Evolutionary conservation across 2,329 filamentous ascomycete species (phyloP).

Genomic region (Paracoccidioides brasiliensis): DNA sequence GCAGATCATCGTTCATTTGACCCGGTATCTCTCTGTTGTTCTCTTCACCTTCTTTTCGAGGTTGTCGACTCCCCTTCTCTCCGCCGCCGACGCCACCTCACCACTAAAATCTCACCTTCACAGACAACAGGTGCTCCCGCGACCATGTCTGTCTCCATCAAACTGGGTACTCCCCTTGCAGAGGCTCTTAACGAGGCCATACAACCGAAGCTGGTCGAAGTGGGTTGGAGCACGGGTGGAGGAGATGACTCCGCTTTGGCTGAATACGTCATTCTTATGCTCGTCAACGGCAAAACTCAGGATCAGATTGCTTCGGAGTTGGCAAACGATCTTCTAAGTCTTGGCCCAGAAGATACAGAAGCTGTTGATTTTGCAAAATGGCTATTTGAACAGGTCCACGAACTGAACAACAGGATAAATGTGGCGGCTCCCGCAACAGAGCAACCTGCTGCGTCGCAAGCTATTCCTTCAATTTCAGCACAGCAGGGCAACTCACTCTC

Average conservation of each 20-base stretch:
- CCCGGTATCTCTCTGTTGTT: not conserved
- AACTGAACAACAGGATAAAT: slow-evolving; percentile 51
- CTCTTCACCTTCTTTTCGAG: not conserved
- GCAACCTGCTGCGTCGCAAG: slow-evolving; percentile 15
- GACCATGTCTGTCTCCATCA: slow-evolving; percentile 63
- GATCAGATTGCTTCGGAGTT: slow-evolving; percentile 81
- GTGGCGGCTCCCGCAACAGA: slow-evolving; percentile 29
- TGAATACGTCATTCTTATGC: slow-evolving; percentile 95
- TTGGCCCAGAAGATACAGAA: slow-evolving; percentile 69
- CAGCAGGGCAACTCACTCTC: slow-evolving; percentile 20
- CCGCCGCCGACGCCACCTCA: not conserved
- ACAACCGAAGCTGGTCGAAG: slow-evolving; percentile 81
- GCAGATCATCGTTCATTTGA: not conserved
- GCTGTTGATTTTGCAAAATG: slow-evolving; percentile 76
- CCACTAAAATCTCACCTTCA: not conserved
- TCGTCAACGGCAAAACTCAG: slow-evolving; percentile 87
- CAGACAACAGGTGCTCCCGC: not conserved
- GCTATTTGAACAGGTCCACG: slow-evolving; percentile 79
- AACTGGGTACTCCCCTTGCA: slow-evolving; percentile 68
- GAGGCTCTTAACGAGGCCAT: slow-evolving; percentile 70
- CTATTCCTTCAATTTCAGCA: slow-evolving; percentile 23
- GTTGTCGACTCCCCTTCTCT: not conserved
- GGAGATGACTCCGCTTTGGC: slow-evolving; percentile 72
- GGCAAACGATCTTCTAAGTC: slow-evolving; percentile 69
- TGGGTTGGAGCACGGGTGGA: slow-evolving; percentile 77